A percentile compares a stretch with the other conserved stretches of the same genome.
phyloP scores from a whole-genome alignment of 1,284 basidiomycete species.

The Cutaneotrichosporon mucoides region DNA sequence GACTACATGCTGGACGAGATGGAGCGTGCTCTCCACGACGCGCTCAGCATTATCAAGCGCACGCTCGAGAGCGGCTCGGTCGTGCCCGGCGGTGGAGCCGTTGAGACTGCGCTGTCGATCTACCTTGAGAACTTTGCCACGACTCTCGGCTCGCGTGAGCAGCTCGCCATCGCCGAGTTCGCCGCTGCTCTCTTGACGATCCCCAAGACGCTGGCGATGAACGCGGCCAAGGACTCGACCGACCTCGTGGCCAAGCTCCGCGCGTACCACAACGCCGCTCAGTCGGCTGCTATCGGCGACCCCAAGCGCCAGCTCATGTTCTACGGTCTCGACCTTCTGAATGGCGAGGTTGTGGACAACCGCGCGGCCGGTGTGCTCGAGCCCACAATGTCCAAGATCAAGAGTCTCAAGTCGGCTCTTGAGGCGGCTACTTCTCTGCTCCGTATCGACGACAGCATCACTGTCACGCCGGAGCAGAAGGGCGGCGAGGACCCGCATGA shows the following conservation, averaged over 20 bases:
- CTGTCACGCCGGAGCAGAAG: conserved; percentile 61
- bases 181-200: conserved; percentile 89
- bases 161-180: conserved; percentile 98
- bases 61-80: conserved; percentile 94
- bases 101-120: conserved; percentile 94
- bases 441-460: conserved; percentile 78
- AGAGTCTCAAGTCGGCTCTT: conserved; percentile 91
- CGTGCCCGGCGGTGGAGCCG: conserved; percentile 97
- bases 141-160: conserved; percentile 93
- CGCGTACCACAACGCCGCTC: conserved; percentile 95
- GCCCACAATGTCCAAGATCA: conserved; percentile 95
- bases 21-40: conserved; percentile 95
- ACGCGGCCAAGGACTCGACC: conserved; percentile 97
- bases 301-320: conserved; percentile 92
- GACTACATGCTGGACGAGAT: conserved; percentile 99
- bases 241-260: conserved; percentile 95
- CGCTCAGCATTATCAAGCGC: conserved; percentile 90
- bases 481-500: conserved; percentile 63
- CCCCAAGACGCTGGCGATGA: conserved; percentile 94
- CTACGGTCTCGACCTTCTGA: conserved; percentile 91
- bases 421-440: conserved; percentile 94
- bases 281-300: conserved; percentile 82
- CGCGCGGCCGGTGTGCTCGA: conserved; percentile 89
- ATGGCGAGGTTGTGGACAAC: conserved; percentile 94
- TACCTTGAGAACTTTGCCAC: conserved; percentile 99